Evolutionary conservation across 164 flowering plant species (phyloP).

Genomic region (Tinospora cordifolia): DNA sequence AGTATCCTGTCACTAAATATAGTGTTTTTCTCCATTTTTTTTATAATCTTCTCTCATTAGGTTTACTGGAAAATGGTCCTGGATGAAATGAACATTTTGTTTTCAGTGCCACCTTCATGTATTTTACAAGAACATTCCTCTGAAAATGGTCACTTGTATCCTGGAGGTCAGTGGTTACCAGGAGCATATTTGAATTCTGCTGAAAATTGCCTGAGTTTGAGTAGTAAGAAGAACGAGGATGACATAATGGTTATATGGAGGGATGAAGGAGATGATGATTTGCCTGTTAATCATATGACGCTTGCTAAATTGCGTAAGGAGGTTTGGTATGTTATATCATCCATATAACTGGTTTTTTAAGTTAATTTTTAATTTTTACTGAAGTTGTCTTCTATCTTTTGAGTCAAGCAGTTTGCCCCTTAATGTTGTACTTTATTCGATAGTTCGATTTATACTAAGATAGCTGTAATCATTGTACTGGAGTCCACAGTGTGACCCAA

Average conservation of each 20-base stretch:
- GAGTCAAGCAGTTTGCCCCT: not conserved
- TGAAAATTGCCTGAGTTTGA: conserved; percentile 54
- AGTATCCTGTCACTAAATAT: not conserved
- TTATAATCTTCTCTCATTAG: conserved; percentile 28
- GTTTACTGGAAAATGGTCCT: conserved; percentile 67
- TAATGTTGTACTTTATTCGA: not conserved
- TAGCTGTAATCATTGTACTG: too few relatives aligned
- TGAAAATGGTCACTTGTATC: conserved; percentile 26
- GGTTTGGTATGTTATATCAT: conserved; percentile 56
- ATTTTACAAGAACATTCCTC: conserved; percentile 39
- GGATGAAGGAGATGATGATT: conserved; percentile 66
- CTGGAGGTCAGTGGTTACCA: conserved; percentile 93
- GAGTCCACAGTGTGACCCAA: too few relatives aligned
- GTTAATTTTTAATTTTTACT: not conserved
- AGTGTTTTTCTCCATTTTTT: conserved; percentile 3
- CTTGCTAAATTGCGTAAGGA: conserved; percentile 49
- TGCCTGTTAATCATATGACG: conserved; percentile 55
- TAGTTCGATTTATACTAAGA: not conserved
- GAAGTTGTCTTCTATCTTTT: not conserved
- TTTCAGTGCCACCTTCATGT: conserved; percentile 65
- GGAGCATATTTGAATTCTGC: conserved; percentile 75
- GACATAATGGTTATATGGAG: conserved; percentile 65
- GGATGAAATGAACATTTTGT: conserved; percentile 56
- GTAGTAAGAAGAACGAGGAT: conserved; percentile 36
- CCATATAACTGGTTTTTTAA: not conserved